phyloP scores from a whole-genome alignment of 305 asterid genomes.

The Rubia peregrina region DNA sequence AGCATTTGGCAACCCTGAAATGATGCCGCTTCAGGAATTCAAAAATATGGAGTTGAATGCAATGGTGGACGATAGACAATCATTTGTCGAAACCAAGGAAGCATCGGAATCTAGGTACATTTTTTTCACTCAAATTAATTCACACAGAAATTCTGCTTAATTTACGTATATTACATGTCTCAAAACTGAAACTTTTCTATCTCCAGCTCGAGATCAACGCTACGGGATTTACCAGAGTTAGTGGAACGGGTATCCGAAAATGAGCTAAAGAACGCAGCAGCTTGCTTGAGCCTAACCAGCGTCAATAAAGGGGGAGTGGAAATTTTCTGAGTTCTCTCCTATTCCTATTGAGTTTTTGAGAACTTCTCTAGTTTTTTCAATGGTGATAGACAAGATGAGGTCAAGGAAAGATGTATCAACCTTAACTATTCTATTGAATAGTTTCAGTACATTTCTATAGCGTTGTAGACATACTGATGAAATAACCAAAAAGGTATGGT shows the following conservation, averaged over 20 bases:
- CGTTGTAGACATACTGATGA: constrained; percentile 1
- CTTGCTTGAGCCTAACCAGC: constrained; percentile 39
- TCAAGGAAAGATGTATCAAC: too few species aligned
- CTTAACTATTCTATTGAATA: background rate
- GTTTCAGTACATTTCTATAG: background rate
- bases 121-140: background rate
- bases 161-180: background rate
- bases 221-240: constrained; percentile 15
- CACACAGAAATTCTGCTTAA: background rate
- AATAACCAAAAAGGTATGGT: background rate
- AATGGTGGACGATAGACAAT: constrained; percentile 29
- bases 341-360: background rate
- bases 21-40: constrained; percentile 11
- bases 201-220: constrained; percentile 35
- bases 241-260: constrained; percentile 20
- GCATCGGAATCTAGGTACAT: constrained; percentile 37
- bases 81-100: constrained; percentile 33
- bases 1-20: constrained; percentile 17
- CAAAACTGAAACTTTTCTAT: constrained; percentile 2
- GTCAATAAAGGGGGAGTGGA: background rate
- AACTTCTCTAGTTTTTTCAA: background rate
- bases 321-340: constrained; percentile 1
- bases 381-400: too few species aligned
- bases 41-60: constrained; percentile 14
- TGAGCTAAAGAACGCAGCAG: constrained; percentile 43